Conservation (phyloP, 1,284 basidiomycete genomes). For the Dichomitus squalens region DNA sequence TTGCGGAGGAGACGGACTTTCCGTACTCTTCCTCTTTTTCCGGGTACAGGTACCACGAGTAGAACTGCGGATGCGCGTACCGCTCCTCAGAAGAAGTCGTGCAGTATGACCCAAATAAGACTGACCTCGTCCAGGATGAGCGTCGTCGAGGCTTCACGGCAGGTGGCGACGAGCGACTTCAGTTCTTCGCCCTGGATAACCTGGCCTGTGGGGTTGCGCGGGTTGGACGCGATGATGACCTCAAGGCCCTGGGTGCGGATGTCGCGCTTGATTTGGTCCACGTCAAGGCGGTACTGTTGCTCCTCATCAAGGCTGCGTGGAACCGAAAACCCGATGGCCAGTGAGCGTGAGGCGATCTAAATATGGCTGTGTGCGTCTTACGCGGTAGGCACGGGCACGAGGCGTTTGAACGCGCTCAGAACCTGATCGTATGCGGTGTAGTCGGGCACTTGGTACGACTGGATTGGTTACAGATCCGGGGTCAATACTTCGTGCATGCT, state of each 20-base stretch:
- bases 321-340: neutral
- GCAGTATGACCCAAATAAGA: neutral
- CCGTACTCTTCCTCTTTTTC: slow-evolving; percentile 77
- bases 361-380: slow-evolving; percentile 31
- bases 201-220: slow-evolving; percentile 91
- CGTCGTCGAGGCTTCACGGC: slow-evolving; percentile 72
- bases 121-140: slow-evolving; percentile 85
- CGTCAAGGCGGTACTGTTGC: slow-evolving; percentile 71
- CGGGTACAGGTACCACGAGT: slow-evolving; percentile 91
- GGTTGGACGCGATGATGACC: slow-evolving; percentile 89
- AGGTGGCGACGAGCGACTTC: slow-evolving; percentile 75
- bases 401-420: slow-evolving; percentile 83
- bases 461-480: slow-evolving; percentile 1
- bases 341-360: neutral
- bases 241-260: slow-evolving; percentile 81
- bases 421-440: slow-evolving; percentile 89
- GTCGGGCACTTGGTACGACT: slow-evolving; percentile 86
- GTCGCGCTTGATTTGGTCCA: slow-evolving; percentile 75
- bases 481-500: neutral
- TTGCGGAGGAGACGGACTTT: slow-evolving; percentile 80
- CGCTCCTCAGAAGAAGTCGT: neutral
- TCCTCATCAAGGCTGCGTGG: slow-evolving; percentile 28
- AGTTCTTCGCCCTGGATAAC: slow-evolving; percentile 76
- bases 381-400: slow-evolving; percentile 90
- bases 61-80: slow-evolving; percentile 76